Evolutionary conservation across 371 early-diverging fungal species (phyloP), one percentile per base, ranked within the genome.

Genomic region (Syncephalastrum monosporum): DNA sequence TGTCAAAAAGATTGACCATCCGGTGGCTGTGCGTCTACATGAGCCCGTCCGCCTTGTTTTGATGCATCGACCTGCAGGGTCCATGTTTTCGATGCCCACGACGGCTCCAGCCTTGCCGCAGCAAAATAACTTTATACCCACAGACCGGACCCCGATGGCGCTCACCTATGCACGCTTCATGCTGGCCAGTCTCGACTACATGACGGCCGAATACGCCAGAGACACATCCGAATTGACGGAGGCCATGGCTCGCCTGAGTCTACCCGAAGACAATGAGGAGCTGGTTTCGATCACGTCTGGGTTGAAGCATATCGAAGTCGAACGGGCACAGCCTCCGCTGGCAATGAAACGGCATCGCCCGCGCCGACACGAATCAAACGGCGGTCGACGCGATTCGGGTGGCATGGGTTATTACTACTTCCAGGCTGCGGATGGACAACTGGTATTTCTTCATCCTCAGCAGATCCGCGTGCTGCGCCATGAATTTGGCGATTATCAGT

Each of bases 401-500:
- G 17, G 14, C 12, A 10, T 21, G 5, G 51, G 33, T 3, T 86
- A 82, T 59, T 85, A 81, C 64, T 91, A 85, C 63, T 89, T 88
- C 63, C 93, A 92, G 61, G 74, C 87, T 1, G 77, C 78, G 14
- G 91, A 91, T 60, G 95, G 95, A 7, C 91, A 89, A 60, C 88
- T 85, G 61, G 67, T 90, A 25, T 95, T 88, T 61, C 79, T 95
- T 50, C 90, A 92, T 48, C 92, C 94, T 10, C 73, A 92, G 12
- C 87, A 91, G 61, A 83, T 90, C 63, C 85, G 88, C 23, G 74
- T 92, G 4, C 67, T 95, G 48, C 82, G 82, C 46, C 74, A 85
- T 24, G 85, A 87, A 50, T 85, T 81, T 57, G 82, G 74, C 3
- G 66, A 62, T 10, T 90, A 87, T 60, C 69, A 67, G 15, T 16